A percentile compares a stretch with the other conserved stretches of the same genome.
Evolutionary conservation across 805 yeast species (phyloP).

Genomic region (Pichia rugopelliculosa): DNA sequence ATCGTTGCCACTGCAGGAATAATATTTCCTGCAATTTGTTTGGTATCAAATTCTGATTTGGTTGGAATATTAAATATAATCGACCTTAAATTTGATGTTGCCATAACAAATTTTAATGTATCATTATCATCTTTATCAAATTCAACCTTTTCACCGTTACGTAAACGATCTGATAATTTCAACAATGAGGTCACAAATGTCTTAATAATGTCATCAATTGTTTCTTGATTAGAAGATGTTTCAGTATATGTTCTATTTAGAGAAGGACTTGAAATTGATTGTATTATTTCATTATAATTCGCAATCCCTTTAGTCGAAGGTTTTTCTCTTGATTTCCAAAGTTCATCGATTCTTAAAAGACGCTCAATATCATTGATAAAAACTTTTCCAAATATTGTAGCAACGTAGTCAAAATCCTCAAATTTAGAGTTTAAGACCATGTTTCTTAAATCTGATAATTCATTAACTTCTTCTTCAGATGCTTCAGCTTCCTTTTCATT

Average conservation of each 20-base stretch:
- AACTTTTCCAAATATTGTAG: conserved; percentile 48
- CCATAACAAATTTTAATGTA: conserved; percentile 78
- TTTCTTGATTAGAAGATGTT: conserved; percentile 28
- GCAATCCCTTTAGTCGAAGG: conserved; percentile 37
- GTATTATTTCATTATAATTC: not conserved
- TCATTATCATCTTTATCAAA: conserved; percentile 96
- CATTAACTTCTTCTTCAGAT: conserved; percentile 60
- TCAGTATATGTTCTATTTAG: not conserved
- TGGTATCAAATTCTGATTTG: conserved; percentile 77
- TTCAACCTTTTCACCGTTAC: conserved; percentile 36
- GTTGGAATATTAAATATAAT: conserved; percentile 58
- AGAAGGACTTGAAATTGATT: not conserved
- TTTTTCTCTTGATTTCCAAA: conserved; percentile 66
- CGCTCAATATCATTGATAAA: conserved; percentile 75
- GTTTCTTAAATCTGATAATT: conserved; percentile 43
- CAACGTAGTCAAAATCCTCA: conserved; percentile 26
- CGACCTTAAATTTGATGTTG: conserved; percentile 78
- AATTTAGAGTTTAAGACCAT: conserved; percentile 23
- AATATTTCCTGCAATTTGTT: conserved; percentile 95
- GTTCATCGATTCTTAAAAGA: conserved; percentile 57
- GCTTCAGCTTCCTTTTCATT: conserved; percentile 59
- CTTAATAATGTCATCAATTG: conserved; percentile 57
- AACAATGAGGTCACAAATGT: conserved; percentile 46
- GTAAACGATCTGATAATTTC: conserved; percentile 43
- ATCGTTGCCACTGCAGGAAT: conserved; percentile 99